Percentiles rank a stretch among this genome's conserved stretches.
These are phyloP conservation scores for Lipomyces sp. DNA, from an alignment of 805 yeast genomes.

Conservation along the genomic window DNA sequence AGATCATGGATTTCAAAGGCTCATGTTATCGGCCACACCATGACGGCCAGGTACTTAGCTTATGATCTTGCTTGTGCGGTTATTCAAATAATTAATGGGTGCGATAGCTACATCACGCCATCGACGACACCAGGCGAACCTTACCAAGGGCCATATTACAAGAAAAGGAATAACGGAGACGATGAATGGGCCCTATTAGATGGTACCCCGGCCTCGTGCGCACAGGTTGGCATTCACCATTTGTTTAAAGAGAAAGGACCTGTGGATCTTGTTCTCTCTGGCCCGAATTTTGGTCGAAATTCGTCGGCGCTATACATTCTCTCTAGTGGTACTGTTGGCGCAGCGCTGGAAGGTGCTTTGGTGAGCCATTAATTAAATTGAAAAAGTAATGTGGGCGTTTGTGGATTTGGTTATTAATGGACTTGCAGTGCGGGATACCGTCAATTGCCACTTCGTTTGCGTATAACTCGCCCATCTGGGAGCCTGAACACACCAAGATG, in stretches of 20 bases:
- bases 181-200: conserved; percentile 87
- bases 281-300: conserved; percentile 96
- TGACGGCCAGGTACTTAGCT: conserved; percentile 51
- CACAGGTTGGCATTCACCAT: conserved; percentile 86
- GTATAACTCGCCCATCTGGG: conserved; percentile 61
- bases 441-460: conserved; percentile 87
- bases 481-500: conserved; percentile 55
- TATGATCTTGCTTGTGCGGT: neutral
- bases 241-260: conserved; percentile 56
- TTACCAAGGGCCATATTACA: conserved; percentile 46
- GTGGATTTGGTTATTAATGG: neutral
- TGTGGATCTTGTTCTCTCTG: conserved; percentile 86
- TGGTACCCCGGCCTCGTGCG: conserved; percentile 96
- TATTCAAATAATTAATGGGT: neutral
- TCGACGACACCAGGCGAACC: conserved; percentile 17
- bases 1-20: conserved; percentile 98
- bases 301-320: conserved; percentile 85
- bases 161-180: conserved; percentile 42
- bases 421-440: conserved; percentile 49
- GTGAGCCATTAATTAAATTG: conserved; percentile 35
- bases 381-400: neutral
- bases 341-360: conserved; percentile 91
- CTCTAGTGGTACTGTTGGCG: conserved; percentile 95
- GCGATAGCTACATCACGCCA: conserved; percentile 27
- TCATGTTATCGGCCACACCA: conserved; percentile 66